These are phyloP conservation scores for Beauveria varroae DNA, from an alignment of 2,329 filamentous ascomycete genomes.

Conservation along the genomic window DNA sequence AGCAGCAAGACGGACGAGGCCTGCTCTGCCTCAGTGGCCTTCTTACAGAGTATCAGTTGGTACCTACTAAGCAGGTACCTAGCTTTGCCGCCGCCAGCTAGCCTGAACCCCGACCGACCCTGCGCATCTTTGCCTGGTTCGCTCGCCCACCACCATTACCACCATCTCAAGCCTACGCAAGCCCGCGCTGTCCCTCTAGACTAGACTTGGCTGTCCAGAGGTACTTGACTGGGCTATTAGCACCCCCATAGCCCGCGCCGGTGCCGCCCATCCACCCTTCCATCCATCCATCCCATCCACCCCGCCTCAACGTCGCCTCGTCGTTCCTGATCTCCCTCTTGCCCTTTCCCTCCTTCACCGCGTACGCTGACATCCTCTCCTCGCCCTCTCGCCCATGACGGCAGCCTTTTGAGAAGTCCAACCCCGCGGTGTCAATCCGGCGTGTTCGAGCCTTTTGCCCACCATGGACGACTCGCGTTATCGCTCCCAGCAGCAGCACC, in stretches of 20 bases:
- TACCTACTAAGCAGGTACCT: constrained; percentile 1
- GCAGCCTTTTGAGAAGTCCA: constrained; percentile 24
- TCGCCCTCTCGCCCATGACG: constrained; percentile 28
- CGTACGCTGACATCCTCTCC: constrained; percentile 22
- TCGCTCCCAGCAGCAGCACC: constrained; percentile 40
- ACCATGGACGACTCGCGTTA: constrained; percentile 72
- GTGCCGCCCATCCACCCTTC: constrained; percentile 3
- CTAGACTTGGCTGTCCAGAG: neutral
- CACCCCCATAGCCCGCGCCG: neutral
- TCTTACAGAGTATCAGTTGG: neutral
- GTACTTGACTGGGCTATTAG: neutral
- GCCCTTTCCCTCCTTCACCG: constrained; percentile 16
- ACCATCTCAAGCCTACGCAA: neutral
- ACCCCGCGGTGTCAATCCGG: constrained; percentile 28
- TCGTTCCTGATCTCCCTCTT: constrained; percentile 21
- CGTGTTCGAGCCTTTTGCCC: constrained; percentile 29
- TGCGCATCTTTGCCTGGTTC: neutral
- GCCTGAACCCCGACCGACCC: constrained; percentile 1
- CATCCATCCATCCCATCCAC: constrained; percentile 20
- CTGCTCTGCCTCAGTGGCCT: neutral
- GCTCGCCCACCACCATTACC: neutral
- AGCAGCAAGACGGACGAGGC: neutral
- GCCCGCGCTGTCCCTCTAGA: neutral
- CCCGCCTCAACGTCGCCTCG: constrained; percentile 24
- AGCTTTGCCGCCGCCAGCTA: neutral